Evolutionary conservation across 179 eudicot genomes (phyloP).

Genomic region (Spergularia azorica): DNA sequence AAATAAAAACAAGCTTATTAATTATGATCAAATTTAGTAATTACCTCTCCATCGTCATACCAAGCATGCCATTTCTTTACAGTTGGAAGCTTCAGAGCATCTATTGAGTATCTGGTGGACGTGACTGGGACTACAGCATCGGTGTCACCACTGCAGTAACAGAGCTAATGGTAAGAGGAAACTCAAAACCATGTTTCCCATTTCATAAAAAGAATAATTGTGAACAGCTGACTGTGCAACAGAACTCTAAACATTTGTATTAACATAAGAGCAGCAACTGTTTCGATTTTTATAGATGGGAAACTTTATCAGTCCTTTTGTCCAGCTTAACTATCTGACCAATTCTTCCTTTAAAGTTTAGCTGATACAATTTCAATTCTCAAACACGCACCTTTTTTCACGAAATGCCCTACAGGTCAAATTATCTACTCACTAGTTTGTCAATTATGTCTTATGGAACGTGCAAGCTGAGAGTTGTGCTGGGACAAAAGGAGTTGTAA

Average conservation of each 20-base stretch:
- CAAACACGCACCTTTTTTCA: neutral
- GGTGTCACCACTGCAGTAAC: constrained; percentile 70
- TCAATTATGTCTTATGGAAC: no score
- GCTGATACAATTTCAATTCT: no score
- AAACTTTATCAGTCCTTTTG: no score
- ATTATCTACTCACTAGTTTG: neutral
- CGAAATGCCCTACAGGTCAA: neutral
- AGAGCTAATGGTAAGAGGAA: neutral
- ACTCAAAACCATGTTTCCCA: neutral
- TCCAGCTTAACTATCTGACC: no score
- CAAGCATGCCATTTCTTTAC: constrained; percentile 78
- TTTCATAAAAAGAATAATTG: neutral
- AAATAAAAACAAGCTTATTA: neutral
- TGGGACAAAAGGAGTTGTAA: no score
- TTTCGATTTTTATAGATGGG: no score
- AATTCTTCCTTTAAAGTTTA: no score
- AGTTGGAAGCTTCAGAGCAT: constrained; percentile 75
- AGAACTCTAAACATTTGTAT: no score
- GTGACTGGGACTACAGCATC: constrained; percentile 89
- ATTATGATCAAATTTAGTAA: neutral
- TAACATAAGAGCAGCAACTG: no score
- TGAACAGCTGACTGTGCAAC: no score
- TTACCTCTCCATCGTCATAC: constrained; percentile 91
- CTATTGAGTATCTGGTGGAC: constrained; percentile 76
- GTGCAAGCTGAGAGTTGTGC: no score